A percentile compares a stretch with the other conserved stretches of the same genome.
Conservation (phyloP, 1,284 basidiomycete species). For the Ceratobasidium sp. region DNA sequence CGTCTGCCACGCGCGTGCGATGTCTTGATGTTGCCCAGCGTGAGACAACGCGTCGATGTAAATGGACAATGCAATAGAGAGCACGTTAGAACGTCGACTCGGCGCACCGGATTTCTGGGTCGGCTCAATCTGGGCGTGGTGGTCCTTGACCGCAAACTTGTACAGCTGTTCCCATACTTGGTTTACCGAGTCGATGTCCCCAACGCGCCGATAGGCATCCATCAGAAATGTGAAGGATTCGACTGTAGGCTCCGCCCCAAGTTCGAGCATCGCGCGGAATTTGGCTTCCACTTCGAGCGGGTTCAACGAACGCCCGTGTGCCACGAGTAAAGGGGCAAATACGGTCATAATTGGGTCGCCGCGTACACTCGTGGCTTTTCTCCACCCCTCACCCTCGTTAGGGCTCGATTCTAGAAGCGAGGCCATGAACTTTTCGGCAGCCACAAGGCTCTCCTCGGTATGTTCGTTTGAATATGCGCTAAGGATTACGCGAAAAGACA, state of each 20-base stretch:
- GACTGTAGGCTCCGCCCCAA: constrained; percentile 68
- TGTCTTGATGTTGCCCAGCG: constrained; percentile 71
- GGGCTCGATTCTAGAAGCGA: constrained; percentile 59
- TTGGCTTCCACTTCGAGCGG: constrained; percentile 71
- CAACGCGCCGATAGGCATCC: constrained; percentile 77
- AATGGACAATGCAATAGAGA: constrained; percentile 87
- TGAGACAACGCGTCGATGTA: constrained; percentile 83
- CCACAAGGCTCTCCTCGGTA: constrained; percentile 64
- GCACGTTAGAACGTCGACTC: constrained; percentile 62
- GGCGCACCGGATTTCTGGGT: constrained; percentile 34
- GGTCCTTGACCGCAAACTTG: constrained; percentile 62
- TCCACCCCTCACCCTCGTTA: constrained; percentile 51
- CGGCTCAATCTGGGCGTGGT: constrained; percentile 42
- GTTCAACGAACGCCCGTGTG: constrained; percentile 65
- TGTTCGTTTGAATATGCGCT: constrained; percentile 68
- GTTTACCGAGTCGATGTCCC: constrained; percentile 70
- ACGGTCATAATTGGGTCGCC: constrained; percentile 64
- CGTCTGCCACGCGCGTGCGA: constrained; percentile 77
- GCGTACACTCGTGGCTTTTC: constrained; percentile 55
- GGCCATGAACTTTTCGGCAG: constrained; percentile 74
- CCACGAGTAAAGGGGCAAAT: constrained; percentile 74
- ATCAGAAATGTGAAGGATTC: constrained; percentile 77
- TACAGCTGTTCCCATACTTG: constrained; percentile 81
- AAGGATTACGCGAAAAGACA: constrained; percentile 82
- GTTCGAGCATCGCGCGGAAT: constrained; percentile 68